Percentiles rank a stretch among this genome's conserved stretches.
Evolutionary conservation across 108 stramenopile genomes (phyloP).

Genomic region (Nitzschia sp.): DNA sequence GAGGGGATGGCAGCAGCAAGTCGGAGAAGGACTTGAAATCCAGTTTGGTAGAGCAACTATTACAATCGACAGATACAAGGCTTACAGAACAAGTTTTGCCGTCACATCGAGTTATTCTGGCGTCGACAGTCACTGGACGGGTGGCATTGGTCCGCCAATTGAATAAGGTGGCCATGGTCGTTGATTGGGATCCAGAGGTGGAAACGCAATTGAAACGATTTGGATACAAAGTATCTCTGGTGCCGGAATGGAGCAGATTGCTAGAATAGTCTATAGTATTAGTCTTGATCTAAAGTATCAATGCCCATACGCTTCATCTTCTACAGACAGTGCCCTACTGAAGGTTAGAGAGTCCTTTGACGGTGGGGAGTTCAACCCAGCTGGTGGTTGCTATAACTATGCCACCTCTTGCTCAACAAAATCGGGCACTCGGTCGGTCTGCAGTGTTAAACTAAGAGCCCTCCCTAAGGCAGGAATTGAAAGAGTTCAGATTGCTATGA

Average conservation of each 20-base stretch:
- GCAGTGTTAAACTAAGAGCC: too few relatives aligned
- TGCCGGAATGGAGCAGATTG: constrained; percentile 22
- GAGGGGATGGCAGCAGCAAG: not conserved
- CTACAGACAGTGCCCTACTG: too few relatives aligned
- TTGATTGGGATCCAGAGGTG: constrained; percentile 39
- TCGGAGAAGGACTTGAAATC: not conserved
- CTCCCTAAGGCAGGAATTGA: too few relatives aligned
- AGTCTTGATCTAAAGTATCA: too few relatives aligned
- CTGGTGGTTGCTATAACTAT: too few relatives aligned
- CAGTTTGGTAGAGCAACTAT: not conserved
- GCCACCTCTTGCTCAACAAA: too few relatives aligned
- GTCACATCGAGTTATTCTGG: constrained; percentile 36
- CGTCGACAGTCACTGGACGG: constrained; percentile 29
- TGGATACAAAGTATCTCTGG: constrained; percentile 38
- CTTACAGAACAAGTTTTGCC: constrained; percentile 30
- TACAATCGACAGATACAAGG: too few relatives aligned
- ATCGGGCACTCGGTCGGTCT: too few relatives aligned
- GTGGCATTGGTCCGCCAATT: constrained; percentile 47
- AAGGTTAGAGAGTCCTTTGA: too few relatives aligned
- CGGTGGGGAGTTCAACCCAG: too few relatives aligned
- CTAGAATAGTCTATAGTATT: constrained; percentile 15
- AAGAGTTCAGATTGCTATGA: too few relatives aligned
- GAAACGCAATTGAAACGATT: constrained; percentile 33
- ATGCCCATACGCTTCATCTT: too few relatives aligned
- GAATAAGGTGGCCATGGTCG: constrained; percentile 27